Percentiles rank a stretch among this genome's conserved stretches.
Conservation (phyloP, 2,329 filamentous ascomycete genomes). For the Sarocladiaceae sp. region DNA sequence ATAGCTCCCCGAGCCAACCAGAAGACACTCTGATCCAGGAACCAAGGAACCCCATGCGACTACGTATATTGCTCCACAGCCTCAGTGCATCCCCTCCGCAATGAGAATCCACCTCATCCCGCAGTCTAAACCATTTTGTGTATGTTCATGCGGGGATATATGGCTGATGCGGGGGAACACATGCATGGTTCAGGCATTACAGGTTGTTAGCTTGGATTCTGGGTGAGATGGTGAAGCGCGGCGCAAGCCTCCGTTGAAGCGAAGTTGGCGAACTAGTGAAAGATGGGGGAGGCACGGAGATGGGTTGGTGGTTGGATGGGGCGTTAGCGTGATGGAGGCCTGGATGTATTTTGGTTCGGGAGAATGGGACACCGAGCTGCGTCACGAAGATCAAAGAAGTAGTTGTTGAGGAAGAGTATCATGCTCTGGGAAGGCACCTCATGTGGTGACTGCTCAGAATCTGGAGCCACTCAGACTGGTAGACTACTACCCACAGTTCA, state of each 20-base stretch:
- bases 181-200: too few relatives aligned
- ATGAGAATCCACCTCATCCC: conserved; percentile 2
- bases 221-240: neutral
- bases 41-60: neutral
- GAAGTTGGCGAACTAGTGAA: neutral
- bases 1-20: neutral
- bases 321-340: too few relatives aligned
- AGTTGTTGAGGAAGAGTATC: too few relatives aligned
- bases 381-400: neutral
- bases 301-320: too few relatives aligned
- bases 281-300: too few relatives aligned
- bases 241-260: conserved; percentile 1
- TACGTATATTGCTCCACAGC: neutral
- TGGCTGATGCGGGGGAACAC: conserved; percentile 5
- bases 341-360: too few relatives aligned
- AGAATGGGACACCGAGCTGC: neutral
- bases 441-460: too few relatives aligned
- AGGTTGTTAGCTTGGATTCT: neutral
- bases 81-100: neutral
- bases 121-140: conserved; percentile 8
- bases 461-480: too few relatives aligned
- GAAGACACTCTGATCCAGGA: neutral
- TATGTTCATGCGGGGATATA: neutral
- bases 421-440: too few relatives aligned
- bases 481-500: too few relatives aligned